Evolutionary conservation across 2,329 filamentous ascomycete genomes (phyloP), one percentile per base, ranked within the genome.

Genomic region (Rhinocladiella mackenziei): DNA sequence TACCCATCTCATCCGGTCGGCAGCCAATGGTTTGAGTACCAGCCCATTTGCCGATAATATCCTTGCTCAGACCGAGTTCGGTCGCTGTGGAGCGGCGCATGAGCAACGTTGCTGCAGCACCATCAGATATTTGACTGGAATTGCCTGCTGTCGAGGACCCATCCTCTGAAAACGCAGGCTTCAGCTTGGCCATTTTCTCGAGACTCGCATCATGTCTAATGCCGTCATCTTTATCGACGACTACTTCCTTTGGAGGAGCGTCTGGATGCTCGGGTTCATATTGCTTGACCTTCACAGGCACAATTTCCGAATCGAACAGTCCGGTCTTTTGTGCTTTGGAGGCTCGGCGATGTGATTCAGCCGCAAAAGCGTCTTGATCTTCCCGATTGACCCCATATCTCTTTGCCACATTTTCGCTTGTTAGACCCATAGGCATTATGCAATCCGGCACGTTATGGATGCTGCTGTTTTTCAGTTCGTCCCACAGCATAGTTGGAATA

Each of bases 351-450:
- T 96, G 89, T 14, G 80, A 86, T 55, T 78, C 71, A 2, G 81
- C 83, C 0, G 89, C 88, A 55, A 95, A 88, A 1, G 74, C 81
- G 60, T 96, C 89, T 68, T 95, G 89, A 51, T 94, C 88, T 2
- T 71, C 74, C 17, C 89, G 71, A 3, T 69, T 76, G 17, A 96
- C 78, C 7, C 77, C 77, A 61, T 94, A 94, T 34, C 89, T 71
- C 56, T 73, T 69, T 0, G 89, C 87, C 0, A 96, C 88, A 58
- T 94, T 95, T 72, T 96, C 89, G 4, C 81, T 83, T 9, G 89
- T 96, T 46, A 91, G 67, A 0, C 89, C 89, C 89, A 96, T 96
- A 56, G 83, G 80, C 89, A 95, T 94, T 62, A 96, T 80, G 63
- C 89, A 95, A 63, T 95, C 89, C 30, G 77, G 71, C 3, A 86